Conservation (phyloP, 1,284 basidiomycete genomes). For the Tylopilus sp. region DNA sequence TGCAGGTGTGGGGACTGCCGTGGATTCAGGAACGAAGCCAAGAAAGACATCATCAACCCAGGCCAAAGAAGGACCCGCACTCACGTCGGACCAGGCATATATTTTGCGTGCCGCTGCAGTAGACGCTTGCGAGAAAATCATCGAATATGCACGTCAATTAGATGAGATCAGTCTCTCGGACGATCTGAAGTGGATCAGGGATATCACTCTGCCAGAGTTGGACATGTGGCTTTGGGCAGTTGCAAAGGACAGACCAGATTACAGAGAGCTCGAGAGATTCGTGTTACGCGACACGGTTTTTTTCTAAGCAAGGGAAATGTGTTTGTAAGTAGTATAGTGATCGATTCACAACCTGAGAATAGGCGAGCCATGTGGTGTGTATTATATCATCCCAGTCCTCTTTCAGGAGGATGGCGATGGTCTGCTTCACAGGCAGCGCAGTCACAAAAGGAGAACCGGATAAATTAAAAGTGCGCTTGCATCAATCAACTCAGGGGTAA, state of each 20-base stretch:
- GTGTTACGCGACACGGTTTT: conserved; percentile 71
- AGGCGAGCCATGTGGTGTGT: neutral
- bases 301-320: conserved; percentile 55
- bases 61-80: conserved; percentile 72
- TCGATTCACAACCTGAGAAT: conserved; percentile 8
- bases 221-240: conserved; percentile 84
- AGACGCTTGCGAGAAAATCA: conserved; percentile 78
- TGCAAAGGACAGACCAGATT: conserved; percentile 80
- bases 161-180: conserved; percentile 43
- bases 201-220: conserved; percentile 68
- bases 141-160: conserved; percentile 63
- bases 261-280: conserved; percentile 71
- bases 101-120: conserved; percentile 85
- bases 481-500: conserved; percentile 15
- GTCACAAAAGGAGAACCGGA: conserved; percentile 6
- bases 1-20: conserved; percentile 18
- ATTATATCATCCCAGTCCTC: neutral
- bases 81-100: conserved; percentile 73
- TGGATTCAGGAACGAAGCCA: conserved; percentile 23
- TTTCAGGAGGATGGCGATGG: conserved; percentile 10
- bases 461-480: conserved; percentile 18
- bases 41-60: conserved; percentile 47
- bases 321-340: neutral
- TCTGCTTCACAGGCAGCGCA: conserved; percentile 7
- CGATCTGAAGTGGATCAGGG: conserved; percentile 61